Evolutionary conservation across 805 yeast genomes (phyloP), one percentile per base, ranked within the genome.

Genomic region (Myxozyma kluyveri): DNA sequence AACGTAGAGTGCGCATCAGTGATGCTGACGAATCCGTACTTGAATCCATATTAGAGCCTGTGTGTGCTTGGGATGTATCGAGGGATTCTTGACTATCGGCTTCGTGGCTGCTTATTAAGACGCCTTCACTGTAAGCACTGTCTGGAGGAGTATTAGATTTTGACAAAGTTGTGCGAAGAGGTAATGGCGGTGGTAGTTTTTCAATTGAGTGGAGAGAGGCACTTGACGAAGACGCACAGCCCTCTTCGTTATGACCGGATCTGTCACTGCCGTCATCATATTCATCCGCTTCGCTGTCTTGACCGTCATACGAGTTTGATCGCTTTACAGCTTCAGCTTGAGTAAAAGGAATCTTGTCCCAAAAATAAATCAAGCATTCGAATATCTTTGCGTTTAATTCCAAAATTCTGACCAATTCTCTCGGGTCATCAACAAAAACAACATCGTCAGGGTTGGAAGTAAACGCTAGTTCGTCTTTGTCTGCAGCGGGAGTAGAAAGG

Each of bases 141-240:
- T n/a, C n/a, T n/a, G n/a, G n/a, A n/a, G n/a, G n/a, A n/a, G n/a
- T n/a, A n/a, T n/a, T n/a, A n/a, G n/a, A n/a, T n/a, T n/a, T n/a
- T n/a, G n/a, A n/a, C n/a, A n/a, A n/a, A n/a, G 23, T 24, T 32
- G 37, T 42, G 18, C 60, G 45, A 24, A 53, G 23, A 23, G 60
- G 60, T 27, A 56, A 33, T 5, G 60, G 60, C n/a, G 60, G 60
- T 21, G 60, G 60, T n/a, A 52, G 39, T 18, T 50, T 44, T 3
- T 41, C 49, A n/a, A 45, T n/a, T 4, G 54, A 35, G 26, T 37
- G 40, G 24, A 53, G 33, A 6, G 57, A 45, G n/a, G n/a, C n/a
- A n/a, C n/a, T n/a, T n/a, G n/a, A n/a, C n/a, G n/a, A n/a, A n/a
- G n/a, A n/a, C n/a, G n/a, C n/a, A n/a, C n/a, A n/a, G n/a, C n/a